These are phyloP conservation scores for Populus alba DNA, from an alignment of 345 rosid species.

Conservation along the genomic window DNA sequence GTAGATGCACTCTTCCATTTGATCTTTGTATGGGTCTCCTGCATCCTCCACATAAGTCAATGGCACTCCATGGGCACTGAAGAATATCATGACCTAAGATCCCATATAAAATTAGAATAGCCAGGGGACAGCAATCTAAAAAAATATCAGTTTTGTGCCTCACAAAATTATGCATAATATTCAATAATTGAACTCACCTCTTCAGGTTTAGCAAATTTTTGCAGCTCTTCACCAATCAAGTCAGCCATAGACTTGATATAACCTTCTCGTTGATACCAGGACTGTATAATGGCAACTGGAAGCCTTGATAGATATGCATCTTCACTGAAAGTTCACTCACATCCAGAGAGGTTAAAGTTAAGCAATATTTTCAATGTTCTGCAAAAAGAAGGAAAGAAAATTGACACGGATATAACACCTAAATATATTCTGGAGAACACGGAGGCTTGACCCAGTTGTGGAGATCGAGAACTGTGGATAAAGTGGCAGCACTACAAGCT, in stretches of 20 bases:
- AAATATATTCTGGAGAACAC: constrained; percentile 65
- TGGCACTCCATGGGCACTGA: constrained; percentile 97
- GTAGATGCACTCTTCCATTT: constrained; percentile 88
- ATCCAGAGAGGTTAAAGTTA: constrained; percentile 12
- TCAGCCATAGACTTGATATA: constrained; percentile 86
- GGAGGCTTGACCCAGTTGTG: constrained; percentile 91
- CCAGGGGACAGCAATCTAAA: background rate
- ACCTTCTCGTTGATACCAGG: constrained; percentile 88
- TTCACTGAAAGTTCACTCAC: constrained; percentile 50
- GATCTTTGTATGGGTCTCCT: constrained; percentile 90
- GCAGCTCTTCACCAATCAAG: constrained; percentile 68
- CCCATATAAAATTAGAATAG: constrained; percentile 14
- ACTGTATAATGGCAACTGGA: constrained; percentile 73
- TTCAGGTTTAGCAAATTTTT: constrained; percentile 60
- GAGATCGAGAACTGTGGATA: constrained; percentile 96
- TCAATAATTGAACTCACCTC: constrained; percentile 47
- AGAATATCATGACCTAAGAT: constrained; percentile 76
- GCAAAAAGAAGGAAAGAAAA: background rate
- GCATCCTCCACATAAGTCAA: constrained; percentile 81
- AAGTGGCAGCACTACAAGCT: constrained; percentile 91
- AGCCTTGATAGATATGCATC: constrained; percentile 66
- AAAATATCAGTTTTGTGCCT: background rate
- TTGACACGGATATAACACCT: constrained; percentile 37
- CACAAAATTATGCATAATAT: background rate
- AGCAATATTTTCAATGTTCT: background rate